A percentile compares a stretch with the other conserved stretches of the same genome.
phyloP scores from a whole-genome alignment of 169 alveolate species.

The Cytauxzoon felis region DNA sequence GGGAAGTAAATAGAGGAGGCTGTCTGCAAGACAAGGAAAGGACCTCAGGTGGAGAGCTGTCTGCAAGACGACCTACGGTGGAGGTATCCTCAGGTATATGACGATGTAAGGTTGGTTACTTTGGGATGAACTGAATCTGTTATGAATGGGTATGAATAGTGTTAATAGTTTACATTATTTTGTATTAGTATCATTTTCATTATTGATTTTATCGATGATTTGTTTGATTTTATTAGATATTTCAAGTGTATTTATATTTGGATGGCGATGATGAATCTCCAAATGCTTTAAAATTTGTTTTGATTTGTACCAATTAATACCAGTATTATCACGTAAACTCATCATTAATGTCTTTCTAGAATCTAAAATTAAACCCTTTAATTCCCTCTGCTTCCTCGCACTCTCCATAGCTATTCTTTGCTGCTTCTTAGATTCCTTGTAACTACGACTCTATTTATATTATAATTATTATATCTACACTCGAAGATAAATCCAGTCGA shows the following conservation, averaged over 20 bases:
- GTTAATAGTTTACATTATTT: too few relatives aligned
- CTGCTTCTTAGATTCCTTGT: constrained; percentile 67
- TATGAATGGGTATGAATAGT: too few relatives aligned
- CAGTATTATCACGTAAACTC: constrained; percentile 70
- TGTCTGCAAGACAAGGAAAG: too few relatives aligned
- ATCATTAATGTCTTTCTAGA: constrained; percentile 65
- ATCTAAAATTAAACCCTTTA: constrained; percentile 69
- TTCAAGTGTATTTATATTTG: constrained; percentile 54
- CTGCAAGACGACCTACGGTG: too few relatives aligned
- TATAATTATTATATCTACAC: not conserved
- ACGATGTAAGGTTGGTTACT: too few relatives aligned
- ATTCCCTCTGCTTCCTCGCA: constrained; percentile 60
- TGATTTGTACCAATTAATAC: constrained; percentile 72
- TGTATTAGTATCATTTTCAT: too few relatives aligned
- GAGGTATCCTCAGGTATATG: too few relatives aligned
- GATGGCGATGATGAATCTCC: constrained; percentile 70
- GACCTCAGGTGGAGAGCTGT: too few relatives aligned
- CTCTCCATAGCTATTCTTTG: constrained; percentile 70
- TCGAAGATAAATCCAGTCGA: too few relatives aligned
- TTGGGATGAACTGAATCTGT: too few relatives aligned
- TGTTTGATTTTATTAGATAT: constrained; percentile 63
- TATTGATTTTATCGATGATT: too few relatives aligned
- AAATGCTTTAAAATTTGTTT: constrained; percentile 69
- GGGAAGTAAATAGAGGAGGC: too few relatives aligned
- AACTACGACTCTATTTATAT: constrained; percentile 61